Evolutionary conservation across 768 basidiomycete genomes (phyloP).

Genomic region (Podaxis sp.): DNA sequence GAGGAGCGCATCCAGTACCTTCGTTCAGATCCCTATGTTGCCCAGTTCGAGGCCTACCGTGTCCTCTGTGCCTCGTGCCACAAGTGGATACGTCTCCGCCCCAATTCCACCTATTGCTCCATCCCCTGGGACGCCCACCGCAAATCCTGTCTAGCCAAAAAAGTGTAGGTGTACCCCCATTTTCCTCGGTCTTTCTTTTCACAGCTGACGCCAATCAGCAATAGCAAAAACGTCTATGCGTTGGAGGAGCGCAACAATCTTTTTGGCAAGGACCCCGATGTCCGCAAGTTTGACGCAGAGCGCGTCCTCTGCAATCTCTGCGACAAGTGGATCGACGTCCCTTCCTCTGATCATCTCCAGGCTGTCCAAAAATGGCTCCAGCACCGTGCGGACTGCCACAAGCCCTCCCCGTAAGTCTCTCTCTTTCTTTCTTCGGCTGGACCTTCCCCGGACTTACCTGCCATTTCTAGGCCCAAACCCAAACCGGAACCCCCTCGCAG

Average conservation of each 20-base stretch:
- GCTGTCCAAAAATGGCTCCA: slow-evolving; percentile 68
- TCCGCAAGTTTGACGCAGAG: slow-evolving; percentile 76
- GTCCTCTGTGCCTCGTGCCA: slow-evolving; percentile 79
- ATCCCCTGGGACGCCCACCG: slow-evolving; percentile 88
- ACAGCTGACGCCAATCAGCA: slow-evolving; percentile 24
- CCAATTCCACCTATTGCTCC: slow-evolving; percentile 86
- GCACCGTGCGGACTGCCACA: slow-evolving; percentile 59
- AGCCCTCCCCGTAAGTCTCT: slow-evolving; percentile 21
- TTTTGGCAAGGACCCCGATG: slow-evolving; percentile 64
- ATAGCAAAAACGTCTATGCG: slow-evolving; percentile 55
- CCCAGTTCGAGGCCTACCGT: slow-evolving; percentile 78
- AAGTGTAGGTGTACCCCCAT: slow-evolving; percentile 53
- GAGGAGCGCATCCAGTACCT: slow-evolving; percentile 75
- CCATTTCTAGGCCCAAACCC: background rate
- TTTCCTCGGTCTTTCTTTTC: slow-evolving; percentile 20
- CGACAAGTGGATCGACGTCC: slow-evolving; percentile 65
- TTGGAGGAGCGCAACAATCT: slow-evolving; percentile 59
- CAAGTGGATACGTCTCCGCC: slow-evolving; percentile 84
- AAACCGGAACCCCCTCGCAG: slow-evolving; percentile 23
- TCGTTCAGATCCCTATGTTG: slow-evolving; percentile 72
- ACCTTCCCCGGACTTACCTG: too few relatives aligned
- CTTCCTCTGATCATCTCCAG: slow-evolving; percentile 55
- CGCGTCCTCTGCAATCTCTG: slow-evolving; percentile 69
- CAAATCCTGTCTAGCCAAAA: slow-evolving; percentile 80
- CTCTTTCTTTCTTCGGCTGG: too few relatives aligned